Percentiles rank a stretch among this genome's conserved stretches.
These are phyloP conservation scores for Phytophthora multivora DNA, from an alignment of 352 stramenopile genomes.

Conservation along the genomic window DNA sequence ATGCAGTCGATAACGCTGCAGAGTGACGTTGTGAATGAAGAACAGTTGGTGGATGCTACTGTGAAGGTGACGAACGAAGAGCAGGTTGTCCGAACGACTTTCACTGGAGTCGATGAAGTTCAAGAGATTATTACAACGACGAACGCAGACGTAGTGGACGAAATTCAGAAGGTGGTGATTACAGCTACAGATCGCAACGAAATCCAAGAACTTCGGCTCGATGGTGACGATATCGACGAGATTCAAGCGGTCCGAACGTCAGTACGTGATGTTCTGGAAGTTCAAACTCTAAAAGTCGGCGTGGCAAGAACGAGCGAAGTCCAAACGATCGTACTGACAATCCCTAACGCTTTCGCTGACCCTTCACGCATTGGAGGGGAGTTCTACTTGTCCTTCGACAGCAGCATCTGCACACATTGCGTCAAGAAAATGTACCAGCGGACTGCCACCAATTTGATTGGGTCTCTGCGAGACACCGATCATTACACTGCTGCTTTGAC, in stretches of 20 bases:
- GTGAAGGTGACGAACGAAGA: slow-evolving; percentile 96
- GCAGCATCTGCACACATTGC: slow-evolving; percentile 70
- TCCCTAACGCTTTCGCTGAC: slow-evolving; percentile 66
- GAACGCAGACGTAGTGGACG: slow-evolving; percentile 74
- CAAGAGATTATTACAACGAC: slow-evolving; percentile 89
- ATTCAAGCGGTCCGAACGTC: slow-evolving; percentile 90
- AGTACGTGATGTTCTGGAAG: slow-evolving; percentile 91
- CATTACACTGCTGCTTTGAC: slow-evolving; percentile 12
- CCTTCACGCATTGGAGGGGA: slow-evolving; percentile 49
- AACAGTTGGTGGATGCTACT: slow-evolving; percentile 93
- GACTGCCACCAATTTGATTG: slow-evolving; percentile 40
- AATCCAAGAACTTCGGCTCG: slow-evolving; percentile 85
- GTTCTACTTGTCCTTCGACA: slow-evolving; percentile 69
- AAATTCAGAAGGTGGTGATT: slow-evolving; percentile 93
- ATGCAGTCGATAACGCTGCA: slow-evolving; percentile 88
- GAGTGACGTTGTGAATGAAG: slow-evolving; percentile 89
- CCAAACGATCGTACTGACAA: slow-evolving; percentile 81
- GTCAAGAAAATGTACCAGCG: slow-evolving; percentile 58
- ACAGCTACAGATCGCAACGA: slow-evolving; percentile 92
- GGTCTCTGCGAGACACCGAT: slow-evolving; percentile 19
- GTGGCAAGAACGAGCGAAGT: slow-evolving; percentile 73
- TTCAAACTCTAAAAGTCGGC: slow-evolving; percentile 88
- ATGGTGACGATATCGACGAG: slow-evolving; percentile 91
- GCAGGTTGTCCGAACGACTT: slow-evolving; percentile 92
- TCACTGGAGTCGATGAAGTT: slow-evolving; percentile 87